These are phyloP conservation scores for Trichoderma virens DNA, from an alignment of 495 filamentous ascomycete species.

Conservation along the genomic window DNA sequence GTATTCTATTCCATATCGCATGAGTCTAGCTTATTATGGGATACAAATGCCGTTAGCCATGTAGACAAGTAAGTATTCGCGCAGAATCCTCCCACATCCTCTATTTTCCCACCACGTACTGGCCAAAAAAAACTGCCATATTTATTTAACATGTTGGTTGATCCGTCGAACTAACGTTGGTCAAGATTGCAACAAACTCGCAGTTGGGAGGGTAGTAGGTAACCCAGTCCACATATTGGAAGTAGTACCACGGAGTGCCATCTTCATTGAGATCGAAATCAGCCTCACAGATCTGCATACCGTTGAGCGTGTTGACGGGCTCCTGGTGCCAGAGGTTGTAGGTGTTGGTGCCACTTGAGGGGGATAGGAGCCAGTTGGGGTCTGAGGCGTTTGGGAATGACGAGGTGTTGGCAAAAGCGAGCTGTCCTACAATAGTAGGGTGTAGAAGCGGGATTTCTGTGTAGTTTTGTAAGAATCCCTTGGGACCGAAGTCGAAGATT, in stretches of 20 bases:
- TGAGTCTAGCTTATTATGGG: no score
- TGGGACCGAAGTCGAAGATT: background rate
- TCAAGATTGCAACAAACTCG: background rate
- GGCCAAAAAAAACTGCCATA: no score
- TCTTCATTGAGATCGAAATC: slow-evolving; percentile 1
- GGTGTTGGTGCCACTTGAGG: background rate
- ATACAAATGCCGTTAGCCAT: no score
- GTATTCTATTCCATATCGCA: no score
- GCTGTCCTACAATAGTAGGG: background rate
- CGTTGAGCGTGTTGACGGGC: background rate
- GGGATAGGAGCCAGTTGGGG: background rate
- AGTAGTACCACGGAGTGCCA: slow-evolving; percentile 1
- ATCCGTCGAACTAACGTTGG: background rate
- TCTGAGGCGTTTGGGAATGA: background rate
- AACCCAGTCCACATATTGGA: background rate
- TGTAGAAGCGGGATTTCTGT: background rate
- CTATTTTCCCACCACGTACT: no score
- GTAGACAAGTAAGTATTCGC: no score
- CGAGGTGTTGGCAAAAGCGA: background rate
- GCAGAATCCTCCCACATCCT: no score
- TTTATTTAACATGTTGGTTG: background rate
- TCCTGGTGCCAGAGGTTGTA: slow-evolving; percentile 3
- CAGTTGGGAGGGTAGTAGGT: background rate
- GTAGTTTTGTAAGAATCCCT: background rate
- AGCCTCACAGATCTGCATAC: background rate